Base-by-base conservation (phyloP, 148 eudicot genomes). In the Rheum nobile region DNA sequence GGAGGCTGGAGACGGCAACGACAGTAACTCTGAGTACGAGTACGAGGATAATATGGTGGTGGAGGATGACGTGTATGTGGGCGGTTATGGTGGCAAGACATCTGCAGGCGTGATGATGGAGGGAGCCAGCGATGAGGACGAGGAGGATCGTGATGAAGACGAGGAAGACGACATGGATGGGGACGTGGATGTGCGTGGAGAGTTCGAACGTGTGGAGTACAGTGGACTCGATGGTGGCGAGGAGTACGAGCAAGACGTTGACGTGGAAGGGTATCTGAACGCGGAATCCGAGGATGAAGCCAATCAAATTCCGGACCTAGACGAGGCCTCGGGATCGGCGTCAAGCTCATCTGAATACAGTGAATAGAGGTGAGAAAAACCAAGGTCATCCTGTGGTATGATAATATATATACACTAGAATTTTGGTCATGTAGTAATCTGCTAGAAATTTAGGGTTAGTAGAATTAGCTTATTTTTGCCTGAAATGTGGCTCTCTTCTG, bases 1-100 rank as follows among this genome's bases (percentile, higher is more conserved):
- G 13, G 88, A 84, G 26, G 81, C 78, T 79, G 79, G 70, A 34
- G 84, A 82, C 29, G 77, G 70, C 68, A 81, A 81, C 16, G 77
- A 83, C n/a, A 35, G 37, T 71, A 83, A 83, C 43, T 78, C 83
- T 63, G 71, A 29, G 41, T 31, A 88, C 39, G 82, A 84, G 41
- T 86, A 85, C 24, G 82, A 80, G 8, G 41, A 35, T 21, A 67
- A 67, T n/a, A 67, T 29, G 21, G 37, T 19, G 37, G 71, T 31
- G 38, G 70, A 55, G n/a, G 67, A 35, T 8, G 29, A 32, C 6
- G 37, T 3, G 19, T n/a, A n/a, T n/a, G 71, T 19, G 54, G 57
- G 44, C 34, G 74, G 57, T 37, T 43, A 74, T 44, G 71, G 71
- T n/a, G 71, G 71, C 26, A 67, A 67, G 71, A 17, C 38, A 9